Base-by-base conservation (phyloP, 352 stramenopile genomes). In the Discostella stelligera region DNA sequence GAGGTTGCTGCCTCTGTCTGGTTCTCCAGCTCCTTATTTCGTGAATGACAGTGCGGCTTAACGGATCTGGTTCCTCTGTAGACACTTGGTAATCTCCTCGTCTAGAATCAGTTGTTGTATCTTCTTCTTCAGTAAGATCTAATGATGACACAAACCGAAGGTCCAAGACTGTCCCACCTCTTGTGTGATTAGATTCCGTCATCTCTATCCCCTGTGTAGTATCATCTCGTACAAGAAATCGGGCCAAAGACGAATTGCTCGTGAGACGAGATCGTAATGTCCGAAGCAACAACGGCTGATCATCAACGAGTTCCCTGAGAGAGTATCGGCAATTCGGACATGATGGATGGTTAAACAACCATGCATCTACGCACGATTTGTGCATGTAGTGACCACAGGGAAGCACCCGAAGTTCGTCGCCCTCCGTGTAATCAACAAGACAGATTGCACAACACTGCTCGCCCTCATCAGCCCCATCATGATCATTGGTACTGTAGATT, bases 311-410 rank as follows among this genome's bases (percentile, higher is more conserved):
- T 13, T 85, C 78, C 5, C 44, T 65, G 0, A 85, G 50, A 32
- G 72, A 81, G 66, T 85, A 74, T 27, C 79, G 71, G 75, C 82
- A 89, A 11, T 70, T 79, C 53, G 95, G 95, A 71, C 95, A 98
- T 16, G 95, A 93, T 71, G 95, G 95, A 88, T 97, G 96, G 11
- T 95, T 84, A n/a, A 82, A 89, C 7, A 98, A 85, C 95, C 95
- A 98, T 65, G 89, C 91, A 78, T 97, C 95, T 54, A 98, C 93
- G 78, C 95, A 98, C 39, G 96, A 91, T 71, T 89, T 95, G 80
- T 98, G 95, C 72, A 98, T 97, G 32, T 91, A 95, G 74, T 98
- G 95, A 71, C 96, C 96, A 77, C 95, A 98, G 27, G 95, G 95
- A 55, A 98, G 80, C 32, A 93, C 96, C 77, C 96, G 96, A 81